These are phyloP conservation scores for Tetrapisispora iriomotensis DNA, from an alignment of 805 yeast species.

Conservation along the genomic window DNA sequence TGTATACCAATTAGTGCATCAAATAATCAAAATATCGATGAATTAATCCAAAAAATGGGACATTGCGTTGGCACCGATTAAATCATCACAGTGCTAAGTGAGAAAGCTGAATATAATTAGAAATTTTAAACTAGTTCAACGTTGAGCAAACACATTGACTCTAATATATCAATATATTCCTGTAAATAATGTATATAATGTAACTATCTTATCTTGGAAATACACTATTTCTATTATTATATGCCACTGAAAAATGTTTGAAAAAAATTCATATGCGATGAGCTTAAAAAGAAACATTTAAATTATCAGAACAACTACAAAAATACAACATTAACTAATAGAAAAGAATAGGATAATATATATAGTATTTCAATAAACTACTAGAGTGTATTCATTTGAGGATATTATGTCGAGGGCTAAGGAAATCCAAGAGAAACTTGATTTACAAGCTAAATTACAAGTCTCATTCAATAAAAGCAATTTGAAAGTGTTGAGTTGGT, in stretches of 20 bases:
- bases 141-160: too few species aligned
- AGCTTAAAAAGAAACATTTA: background rate
- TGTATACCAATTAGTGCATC: conserved; percentile 79
- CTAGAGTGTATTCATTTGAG: background rate
- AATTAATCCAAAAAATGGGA: conserved; percentile 63
- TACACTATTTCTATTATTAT: too few species aligned
- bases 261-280: background rate
- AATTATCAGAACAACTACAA: background rate
- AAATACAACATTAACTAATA: too few species aligned
- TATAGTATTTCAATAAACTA: too few species aligned
- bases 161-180: too few species aligned
- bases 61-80: conserved; percentile 27
- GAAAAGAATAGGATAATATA: too few species aligned
- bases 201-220: too few species aligned
- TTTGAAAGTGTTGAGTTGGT: conserved; percentile 23
- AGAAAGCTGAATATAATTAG: too few species aligned
- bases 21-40: conserved; percentile 60
- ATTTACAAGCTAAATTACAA: conserved; percentile 26
- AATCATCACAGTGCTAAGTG: too few species aligned
- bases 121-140: too few species aligned
- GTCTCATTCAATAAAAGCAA: conserved; percentile 15
- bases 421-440: conserved; percentile 28
- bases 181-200: too few species aligned
- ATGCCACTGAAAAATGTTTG: background rate
- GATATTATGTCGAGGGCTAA: conserved; percentile 15